phyloP scores from a whole-genome alignment of 2,329 filamentous ascomycete species.

The Claviceps sorghi region DNA sequence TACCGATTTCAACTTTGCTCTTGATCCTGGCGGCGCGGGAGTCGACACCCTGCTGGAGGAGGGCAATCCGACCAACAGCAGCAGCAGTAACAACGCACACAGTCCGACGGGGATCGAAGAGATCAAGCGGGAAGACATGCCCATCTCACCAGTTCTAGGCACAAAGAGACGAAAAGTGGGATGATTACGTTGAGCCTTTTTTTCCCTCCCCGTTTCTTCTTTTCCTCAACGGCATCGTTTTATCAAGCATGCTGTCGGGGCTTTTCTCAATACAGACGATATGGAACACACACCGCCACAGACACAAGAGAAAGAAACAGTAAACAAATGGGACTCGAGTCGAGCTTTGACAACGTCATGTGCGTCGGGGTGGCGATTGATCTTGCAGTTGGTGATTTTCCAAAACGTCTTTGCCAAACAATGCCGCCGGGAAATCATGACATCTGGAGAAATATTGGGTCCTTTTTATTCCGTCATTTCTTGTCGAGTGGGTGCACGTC shows the following conservation, averaged over 20 bases:
- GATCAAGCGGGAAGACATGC: constrained; percentile 29
- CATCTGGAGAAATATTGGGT: too few relatives aligned
- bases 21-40: constrained; percentile 22
- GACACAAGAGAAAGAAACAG: neutral
- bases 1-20: constrained; percentile 36
- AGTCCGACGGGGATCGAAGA: constrained; percentile 37
- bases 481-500: too few relatives aligned
- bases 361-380: too few relatives aligned
- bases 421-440: too few relatives aligned
- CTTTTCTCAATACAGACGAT: neutral
- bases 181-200: constrained; percentile 7
- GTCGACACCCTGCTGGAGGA: neutral
- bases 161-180: constrained; percentile 25
- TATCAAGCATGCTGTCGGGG: neutral
- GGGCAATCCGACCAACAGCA: constrained; percentile 12
- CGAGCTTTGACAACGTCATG: too few relatives aligned
- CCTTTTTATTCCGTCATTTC: too few relatives aligned
- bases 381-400: too few relatives aligned
- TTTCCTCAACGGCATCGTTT: neutral
- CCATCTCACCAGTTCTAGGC: constrained; percentile 12
- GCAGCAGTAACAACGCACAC: constrained; percentile 26
- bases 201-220: neutral
- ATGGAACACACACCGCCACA: neutral
- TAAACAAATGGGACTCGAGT: too few relatives aligned
- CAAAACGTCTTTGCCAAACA: too few relatives aligned